These are phyloP conservation scores for Chamaecrista fasciculata DNA, from an alignment of 306 rosid species.

Conservation along the genomic window DNA sequence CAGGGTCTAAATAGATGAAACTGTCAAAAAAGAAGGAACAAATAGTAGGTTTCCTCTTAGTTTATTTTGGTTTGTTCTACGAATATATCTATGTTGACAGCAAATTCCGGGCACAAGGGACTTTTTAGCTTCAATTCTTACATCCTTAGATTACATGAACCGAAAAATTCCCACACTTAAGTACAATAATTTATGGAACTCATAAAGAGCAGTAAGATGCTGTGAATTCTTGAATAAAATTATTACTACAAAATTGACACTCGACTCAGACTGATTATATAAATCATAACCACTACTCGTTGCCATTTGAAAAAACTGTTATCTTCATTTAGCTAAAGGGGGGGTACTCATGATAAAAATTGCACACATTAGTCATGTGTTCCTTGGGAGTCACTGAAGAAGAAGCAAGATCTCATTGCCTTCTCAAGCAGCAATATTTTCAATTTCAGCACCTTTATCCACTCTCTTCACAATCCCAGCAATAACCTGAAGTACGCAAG, in stretches of 20 bases:
- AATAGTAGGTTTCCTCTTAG: too few relatives aligned
- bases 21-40: too few relatives aligned
- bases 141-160: slow-evolving; percentile 11
- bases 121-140: background rate
- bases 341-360: background rate
- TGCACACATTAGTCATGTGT: background rate
- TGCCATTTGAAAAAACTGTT: background rate
- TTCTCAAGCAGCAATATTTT: slow-evolving; percentile 69
- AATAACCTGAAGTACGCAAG: slow-evolving; percentile 59
- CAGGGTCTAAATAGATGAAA: too few relatives aligned
- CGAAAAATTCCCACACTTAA: background rate
- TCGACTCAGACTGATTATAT: slow-evolving; percentile 25
- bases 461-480: slow-evolving; percentile 92
- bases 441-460: slow-evolving; percentile 74
- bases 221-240: slow-evolving; percentile 16
- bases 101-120: background rate
- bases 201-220: background rate
- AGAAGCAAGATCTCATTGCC: slow-evolving; percentile 10
- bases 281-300: slow-evolving; percentile 6
- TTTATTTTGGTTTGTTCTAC: background rate
- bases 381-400: slow-evolving; percentile 14
- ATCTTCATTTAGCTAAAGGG: background rate
- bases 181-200: background rate
- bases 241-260: slow-evolving; percentile 29
- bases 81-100: too few relatives aligned